phyloP scores from a whole-genome alignment of 495 filamentous ascomycete species.

The Neurospora sp. region DNA sequence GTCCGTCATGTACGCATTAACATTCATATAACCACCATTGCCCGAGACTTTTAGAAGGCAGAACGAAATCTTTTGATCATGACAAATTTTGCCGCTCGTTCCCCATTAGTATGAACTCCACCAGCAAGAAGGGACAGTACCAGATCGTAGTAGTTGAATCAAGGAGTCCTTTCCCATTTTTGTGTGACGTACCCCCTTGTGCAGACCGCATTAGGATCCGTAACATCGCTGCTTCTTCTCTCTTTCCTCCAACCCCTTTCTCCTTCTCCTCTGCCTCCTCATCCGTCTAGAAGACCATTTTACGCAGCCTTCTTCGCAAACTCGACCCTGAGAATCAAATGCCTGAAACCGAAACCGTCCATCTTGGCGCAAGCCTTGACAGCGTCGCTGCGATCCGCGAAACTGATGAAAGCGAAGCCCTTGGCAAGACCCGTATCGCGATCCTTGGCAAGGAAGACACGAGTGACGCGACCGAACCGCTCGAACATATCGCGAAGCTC shows the following conservation, averaged over 20 bases:
- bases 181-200: background rate
- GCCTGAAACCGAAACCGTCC: constrained; percentile 91
- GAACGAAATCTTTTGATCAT: background rate
- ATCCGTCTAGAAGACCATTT: constrained; percentile 1
- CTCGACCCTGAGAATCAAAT: constrained; percentile 82
- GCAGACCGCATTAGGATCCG: background rate
- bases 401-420: constrained; percentile 97
- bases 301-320: constrained; percentile 71
- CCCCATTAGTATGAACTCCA: background rate
- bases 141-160: background rate
- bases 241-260: background rate
- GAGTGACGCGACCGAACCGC: constrained; percentile 88
- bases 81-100: background rate
- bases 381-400: constrained; percentile 78
- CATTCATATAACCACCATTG: background rate
- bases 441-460: constrained; percentile 96
- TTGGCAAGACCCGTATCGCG: constrained; percentile 89
- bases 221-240: background rate
- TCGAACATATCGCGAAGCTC: constrained; percentile 97
- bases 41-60: background rate
- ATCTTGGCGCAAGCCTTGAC: constrained; percentile 90
- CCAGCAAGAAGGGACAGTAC: background rate
- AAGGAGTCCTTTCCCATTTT: background rate
- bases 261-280: background rate
- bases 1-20: background rate